Base-by-base conservation (phyloP, 768 basidiomycete genomes). In the Cystobasidium ongulense region DNA sequence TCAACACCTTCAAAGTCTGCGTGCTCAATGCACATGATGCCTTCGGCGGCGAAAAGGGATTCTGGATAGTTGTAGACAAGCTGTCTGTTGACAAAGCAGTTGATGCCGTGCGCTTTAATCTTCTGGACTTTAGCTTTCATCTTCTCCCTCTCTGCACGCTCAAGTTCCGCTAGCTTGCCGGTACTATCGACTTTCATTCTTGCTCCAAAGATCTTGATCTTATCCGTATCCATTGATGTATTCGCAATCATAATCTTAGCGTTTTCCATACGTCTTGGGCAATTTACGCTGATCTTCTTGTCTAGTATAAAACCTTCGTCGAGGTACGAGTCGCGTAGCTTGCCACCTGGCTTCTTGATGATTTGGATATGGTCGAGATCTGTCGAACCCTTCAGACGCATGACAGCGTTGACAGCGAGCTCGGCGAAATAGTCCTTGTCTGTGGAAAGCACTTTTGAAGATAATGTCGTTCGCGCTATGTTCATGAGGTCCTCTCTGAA, bases 151-250 rank as follows among this genome's bases (percentile, higher is more conserved):
- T 98, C 96, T 5, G 96, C 96, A 13, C 94, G 89, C 82, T 99
- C 96, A 21, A 99, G 88, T 81, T 99, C 96, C 8, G 96, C 96
- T 7, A 99, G 87, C 83, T 99, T 97, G 65, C 94, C 90, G 1
- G 96, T 95, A 57, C 90, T 86, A 78, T 97, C 95, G 5, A 98
- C 96, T 82, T 93, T 92, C 75, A 98, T 88, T 41, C 92, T 86
- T 0, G 96, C 95, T 52, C 96, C 96, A 75, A 99, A 99, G 75
- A 99, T 89, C 83, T 99, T 99, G 85, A 98, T 96, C 82, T 99
- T 99, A 83, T 99, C 96, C 31, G 96, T 99, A 83, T 99, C 96
- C 96, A 98, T 98, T 1, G 96, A 91, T n/a, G 96, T 99, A 79
- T 98, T 98, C 64, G 95, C 92, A 75, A 99, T 94, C 75, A 99